phyloP scores from a whole-genome alignment of 345 rosid species.

The Hypericum androsaemum region DNA sequence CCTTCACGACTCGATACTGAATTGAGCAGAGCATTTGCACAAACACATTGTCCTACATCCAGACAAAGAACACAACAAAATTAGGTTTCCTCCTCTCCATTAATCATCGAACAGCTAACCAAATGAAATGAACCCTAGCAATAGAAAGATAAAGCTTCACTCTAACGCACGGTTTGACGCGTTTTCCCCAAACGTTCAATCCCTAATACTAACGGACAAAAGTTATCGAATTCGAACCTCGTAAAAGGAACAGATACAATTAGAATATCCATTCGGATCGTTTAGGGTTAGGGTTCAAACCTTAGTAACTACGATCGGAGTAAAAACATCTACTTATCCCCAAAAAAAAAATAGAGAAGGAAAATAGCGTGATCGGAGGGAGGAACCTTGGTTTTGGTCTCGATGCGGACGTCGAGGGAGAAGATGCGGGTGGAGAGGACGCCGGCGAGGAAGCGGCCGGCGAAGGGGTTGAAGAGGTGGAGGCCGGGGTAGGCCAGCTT shows the following conservation, averaged over 20 bases:
- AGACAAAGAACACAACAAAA: neutral
- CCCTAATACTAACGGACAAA: no score
- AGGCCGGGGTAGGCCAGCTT: conserved; percentile 75
- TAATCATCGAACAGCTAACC: neutral
- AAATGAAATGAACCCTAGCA: no score
- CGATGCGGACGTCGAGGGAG: conserved; percentile 84
- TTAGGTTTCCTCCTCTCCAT: neutral
- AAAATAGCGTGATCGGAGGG: neutral
- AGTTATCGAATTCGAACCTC: no score
- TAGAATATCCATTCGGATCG: no score
- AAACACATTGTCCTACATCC: conserved; percentile 77
- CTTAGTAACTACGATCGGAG: no score
- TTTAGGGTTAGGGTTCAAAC: no score
- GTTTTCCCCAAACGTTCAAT: no score
- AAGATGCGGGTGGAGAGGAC: conserved; percentile 74
- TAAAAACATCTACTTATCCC: neutral
- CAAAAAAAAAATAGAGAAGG: neutral
- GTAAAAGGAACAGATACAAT: no score
- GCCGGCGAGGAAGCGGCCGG: conserved; percentile 76
- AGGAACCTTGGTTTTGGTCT: conserved; percentile 84
- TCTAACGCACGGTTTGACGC: no score
- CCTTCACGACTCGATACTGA: conserved; percentile 66
- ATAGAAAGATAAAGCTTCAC: no score
- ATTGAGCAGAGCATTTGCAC: conserved; percentile 92
- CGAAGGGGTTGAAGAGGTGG: conserved; percentile 57